Evolutionary conservation across 805 yeast genomes (phyloP), one percentile per base, ranked within the genome.

Genomic region (Zygosaccharomyces rouxii): DNA sequence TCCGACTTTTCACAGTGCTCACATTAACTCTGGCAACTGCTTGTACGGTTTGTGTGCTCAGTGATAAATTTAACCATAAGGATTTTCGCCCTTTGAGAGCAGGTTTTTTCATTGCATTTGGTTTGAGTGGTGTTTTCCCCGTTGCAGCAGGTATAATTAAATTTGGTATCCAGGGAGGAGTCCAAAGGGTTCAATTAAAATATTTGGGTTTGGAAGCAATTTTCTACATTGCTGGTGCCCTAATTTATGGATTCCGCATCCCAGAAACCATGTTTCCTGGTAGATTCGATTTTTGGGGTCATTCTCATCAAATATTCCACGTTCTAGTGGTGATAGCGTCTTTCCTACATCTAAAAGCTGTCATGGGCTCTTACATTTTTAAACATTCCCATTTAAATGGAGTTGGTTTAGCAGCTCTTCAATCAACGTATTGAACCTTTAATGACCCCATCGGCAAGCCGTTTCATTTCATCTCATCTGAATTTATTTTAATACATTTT

Each of bases 271-370:
- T 57, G 5, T 57, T 55, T 5, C 88, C 89, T 0, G 89, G 89
- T 0, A 63, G 45, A 29, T 85, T 78, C 56, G 96, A 88, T 57
- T 55, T 78, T 11, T 70, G 78, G 55, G 96, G 95, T 7, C 83
- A 83, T 55, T 84, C 94, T 7, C 97, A 89, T 63, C 96, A 89
- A 62, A 76, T 88, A 4, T 88, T 89, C 65, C 96, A 88, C 61
- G 68, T 84, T 4, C 67, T 84, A 59, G 95, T 88, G 9, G 89
- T 87, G 0, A 53, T 81, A 4, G 95, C 94, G 14, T 86, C 95
- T 0, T 71, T 71, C 48, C 84, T 83, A 52, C 97, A 89, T 67
- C 80, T 85, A 67, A 73, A 65, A 53, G 95, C 86, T 0, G 73
- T 89, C 25, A 64, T 79, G 10, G 77, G 76, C 6, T 76, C 89